phyloP scores from a whole-genome alignment of 768 basidiomycete species.

The Tylopilus plumbeoviolaceoides region DNA sequence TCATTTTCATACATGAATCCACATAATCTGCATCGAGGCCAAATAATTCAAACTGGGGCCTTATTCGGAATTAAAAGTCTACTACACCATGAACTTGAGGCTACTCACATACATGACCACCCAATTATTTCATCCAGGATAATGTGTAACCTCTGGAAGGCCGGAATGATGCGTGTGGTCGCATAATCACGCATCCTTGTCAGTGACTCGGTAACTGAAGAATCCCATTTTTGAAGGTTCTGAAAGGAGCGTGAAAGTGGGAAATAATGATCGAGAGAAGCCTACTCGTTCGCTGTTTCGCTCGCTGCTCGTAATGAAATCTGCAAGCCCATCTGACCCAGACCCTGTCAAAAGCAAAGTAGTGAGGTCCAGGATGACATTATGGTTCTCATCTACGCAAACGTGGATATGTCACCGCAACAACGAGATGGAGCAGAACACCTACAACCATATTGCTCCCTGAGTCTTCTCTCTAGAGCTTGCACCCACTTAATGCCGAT shows the following conservation, averaged over 20 bases:
- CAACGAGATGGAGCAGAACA: conserved; percentile 11
- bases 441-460: conserved; percentile 64
- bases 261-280: conserved; percentile 9
- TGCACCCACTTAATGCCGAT: conserved; percentile 71
- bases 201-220: conserved; percentile 64
- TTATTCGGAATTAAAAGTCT: conserved; percentile 28
- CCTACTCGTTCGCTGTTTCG: conserved; percentile 79
- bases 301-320: conserved; percentile 75
- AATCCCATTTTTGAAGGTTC: conserved; percentile 84
- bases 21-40: conserved; percentile 50
- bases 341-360: conserved; percentile 66
- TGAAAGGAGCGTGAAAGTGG: conserved; percentile 32
- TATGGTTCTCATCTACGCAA: conserved; percentile 51
- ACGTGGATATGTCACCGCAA: conserved; percentile 10
- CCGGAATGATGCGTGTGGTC: conserved; percentile 66
- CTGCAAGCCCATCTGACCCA: conserved; percentile 63
- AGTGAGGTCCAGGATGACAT: conserved; percentile 69
- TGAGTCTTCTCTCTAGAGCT: conserved; percentile 59
- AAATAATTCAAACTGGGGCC: conserved; percentile 56
- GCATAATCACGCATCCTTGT: conserved; percentile 70
- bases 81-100: conserved; percentile 7
- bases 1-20: conserved; percentile 47
- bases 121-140: conserved; percentile 75
- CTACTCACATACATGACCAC: conserved; percentile 68
- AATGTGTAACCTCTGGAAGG: conserved; percentile 72